Conservation (phyloP, 768 basidiomycete genomes). For the Kwoniella pini region DNA sequence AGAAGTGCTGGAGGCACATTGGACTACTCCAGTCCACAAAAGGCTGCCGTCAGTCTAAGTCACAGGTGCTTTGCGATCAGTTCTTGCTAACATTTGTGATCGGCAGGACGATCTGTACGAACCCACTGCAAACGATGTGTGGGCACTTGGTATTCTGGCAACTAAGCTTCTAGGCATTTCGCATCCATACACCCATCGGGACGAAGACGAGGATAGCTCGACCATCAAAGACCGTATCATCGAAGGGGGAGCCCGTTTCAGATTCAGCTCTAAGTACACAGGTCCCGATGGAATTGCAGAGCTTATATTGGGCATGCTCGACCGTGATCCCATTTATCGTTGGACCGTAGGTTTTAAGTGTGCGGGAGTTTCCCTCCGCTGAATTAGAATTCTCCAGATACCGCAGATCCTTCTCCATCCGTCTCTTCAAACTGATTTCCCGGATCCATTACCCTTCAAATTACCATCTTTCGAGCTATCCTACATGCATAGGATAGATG, state of each 20-base stretch:
- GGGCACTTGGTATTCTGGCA: slow-evolving; percentile 49
- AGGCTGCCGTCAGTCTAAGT: slow-evolving; percentile 38
- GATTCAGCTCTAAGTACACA: not conserved
- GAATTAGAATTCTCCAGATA: slow-evolving; percentile 40
- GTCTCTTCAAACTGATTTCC: slow-evolving; percentile 20
- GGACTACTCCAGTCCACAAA: slow-evolving; percentile 53
- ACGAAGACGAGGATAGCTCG: slow-evolving; percentile 30
- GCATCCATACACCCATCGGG: slow-evolving; percentile 35
- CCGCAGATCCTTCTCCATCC: slow-evolving; percentile 45
- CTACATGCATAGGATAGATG: slow-evolving; percentile 7
- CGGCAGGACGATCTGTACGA: slow-evolving; percentile 35
- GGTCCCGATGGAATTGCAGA: slow-evolving; percentile 24
- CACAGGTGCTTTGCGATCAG: too few relatives aligned
- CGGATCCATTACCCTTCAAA: slow-evolving; percentile 21
- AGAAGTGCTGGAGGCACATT: slow-evolving; percentile 48
- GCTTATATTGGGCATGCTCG: slow-evolving; percentile 43
- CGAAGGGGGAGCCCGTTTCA: slow-evolving; percentile 12
- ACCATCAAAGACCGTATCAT: slow-evolving; percentile 34
- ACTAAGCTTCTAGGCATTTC: slow-evolving; percentile 36
- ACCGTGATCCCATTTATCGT: slow-evolving; percentile 32
- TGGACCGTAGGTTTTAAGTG: slow-evolving; percentile 39
- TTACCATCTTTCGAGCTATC: slow-evolving; percentile 21
- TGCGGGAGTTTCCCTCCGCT: too few relatives aligned
- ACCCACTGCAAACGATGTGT: slow-evolving; percentile 46
- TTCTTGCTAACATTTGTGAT: too few relatives aligned